phyloP scores from a whole-genome alignment of 202 grass and related monocot genomes.

The Schoenoplectus triqueter region DNA sequence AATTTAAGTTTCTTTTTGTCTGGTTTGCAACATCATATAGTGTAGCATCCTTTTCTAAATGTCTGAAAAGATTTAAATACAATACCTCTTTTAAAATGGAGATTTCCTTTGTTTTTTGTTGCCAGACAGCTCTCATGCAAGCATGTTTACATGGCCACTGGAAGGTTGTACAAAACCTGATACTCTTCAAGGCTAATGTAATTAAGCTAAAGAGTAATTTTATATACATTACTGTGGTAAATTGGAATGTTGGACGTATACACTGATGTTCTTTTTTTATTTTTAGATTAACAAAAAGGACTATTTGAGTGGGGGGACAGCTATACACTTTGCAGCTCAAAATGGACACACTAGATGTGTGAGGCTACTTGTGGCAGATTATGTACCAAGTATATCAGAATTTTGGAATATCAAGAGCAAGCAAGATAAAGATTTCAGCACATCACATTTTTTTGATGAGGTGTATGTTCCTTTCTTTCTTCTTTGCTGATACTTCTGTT shows the following conservation, averaged over 20 bases:
- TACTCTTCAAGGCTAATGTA: constrained; percentile 99
- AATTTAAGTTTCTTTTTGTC: constrained; percentile 19
- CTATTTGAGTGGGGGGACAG: constrained; percentile 84
- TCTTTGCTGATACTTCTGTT: constrained; percentile 26
- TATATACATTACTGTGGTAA: background rate
- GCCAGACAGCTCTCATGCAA: constrained; percentile 98
- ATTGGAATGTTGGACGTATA: constrained; percentile 33
- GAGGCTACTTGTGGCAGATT: constrained; percentile 82
- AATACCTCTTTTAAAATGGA: background rate
- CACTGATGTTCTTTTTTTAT: constrained; percentile 37
- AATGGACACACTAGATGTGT: constrained; percentile 89
- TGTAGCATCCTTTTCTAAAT: background rate
- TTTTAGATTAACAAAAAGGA: constrained; percentile 89
- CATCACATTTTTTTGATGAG: constrained; percentile 55
- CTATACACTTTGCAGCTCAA: constrained; percentile 92
- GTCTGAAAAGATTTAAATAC: background rate
- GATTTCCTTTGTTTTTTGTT: constrained; percentile 25
- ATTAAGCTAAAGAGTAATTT: constrained; percentile 38
- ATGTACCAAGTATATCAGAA: constrained; percentile 70
- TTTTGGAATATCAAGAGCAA: constrained; percentile 80
- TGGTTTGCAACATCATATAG: constrained; percentile 30
- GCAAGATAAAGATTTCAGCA: constrained; percentile 46
- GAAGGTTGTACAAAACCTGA: constrained; percentile 98
- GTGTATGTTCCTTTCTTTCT: constrained; percentile 59
- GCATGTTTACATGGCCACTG: constrained; percentile 94